phyloP scores from a whole-genome alignment of 1,284 basidiomycete genomes.

The Cryptococcus sp. region DNA sequence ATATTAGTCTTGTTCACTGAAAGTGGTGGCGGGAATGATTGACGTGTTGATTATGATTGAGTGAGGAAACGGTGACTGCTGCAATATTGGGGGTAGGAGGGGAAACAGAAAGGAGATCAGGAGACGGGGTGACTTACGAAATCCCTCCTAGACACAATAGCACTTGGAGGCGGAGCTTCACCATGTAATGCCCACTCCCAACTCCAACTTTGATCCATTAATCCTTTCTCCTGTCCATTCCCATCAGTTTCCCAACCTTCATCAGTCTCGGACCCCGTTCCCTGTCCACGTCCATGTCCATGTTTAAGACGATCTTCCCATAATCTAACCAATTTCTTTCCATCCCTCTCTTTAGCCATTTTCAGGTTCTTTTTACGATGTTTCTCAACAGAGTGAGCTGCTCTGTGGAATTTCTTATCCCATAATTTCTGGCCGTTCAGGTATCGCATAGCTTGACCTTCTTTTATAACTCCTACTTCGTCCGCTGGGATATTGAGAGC shows the following conservation, averaged over 20 bases:
- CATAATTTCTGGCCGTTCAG: constrained; percentile 46
- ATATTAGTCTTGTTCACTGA: constrained; percentile 3
- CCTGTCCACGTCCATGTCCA: no score
- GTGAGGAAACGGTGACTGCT: background rate
- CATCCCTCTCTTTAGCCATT: constrained; percentile 28
- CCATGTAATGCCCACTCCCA: constrained; percentile 47
- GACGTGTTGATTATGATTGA: background rate
- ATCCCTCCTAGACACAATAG: constrained; percentile 44
- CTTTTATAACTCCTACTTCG: constrained; percentile 52
- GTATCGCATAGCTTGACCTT: constrained; percentile 48
- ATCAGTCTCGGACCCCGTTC: constrained; percentile 5
- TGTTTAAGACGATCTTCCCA: constrained; percentile 13
- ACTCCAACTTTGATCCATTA: constrained; percentile 31
- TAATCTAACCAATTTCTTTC: constrained; percentile 6
- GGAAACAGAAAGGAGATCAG: no score
- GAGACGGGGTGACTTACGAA: constrained; percentile 34
- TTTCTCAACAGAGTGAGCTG: constrained; percentile 32
- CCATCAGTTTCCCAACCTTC: constrained; percentile 8
- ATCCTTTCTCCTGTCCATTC: constrained; percentile 9
- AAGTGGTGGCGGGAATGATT: background rate
- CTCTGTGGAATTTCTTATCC: constrained; percentile 41
- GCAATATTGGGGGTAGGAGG: no score
- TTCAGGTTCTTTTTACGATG: constrained; percentile 41
- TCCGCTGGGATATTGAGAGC: constrained; percentile 63
- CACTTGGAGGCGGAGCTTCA: constrained; percentile 47